These are phyloP conservation scores for Cyclostephanos tholiformis DNA, from an alignment of 108 stramenopile species.

Conservation along the genomic window DNA sequence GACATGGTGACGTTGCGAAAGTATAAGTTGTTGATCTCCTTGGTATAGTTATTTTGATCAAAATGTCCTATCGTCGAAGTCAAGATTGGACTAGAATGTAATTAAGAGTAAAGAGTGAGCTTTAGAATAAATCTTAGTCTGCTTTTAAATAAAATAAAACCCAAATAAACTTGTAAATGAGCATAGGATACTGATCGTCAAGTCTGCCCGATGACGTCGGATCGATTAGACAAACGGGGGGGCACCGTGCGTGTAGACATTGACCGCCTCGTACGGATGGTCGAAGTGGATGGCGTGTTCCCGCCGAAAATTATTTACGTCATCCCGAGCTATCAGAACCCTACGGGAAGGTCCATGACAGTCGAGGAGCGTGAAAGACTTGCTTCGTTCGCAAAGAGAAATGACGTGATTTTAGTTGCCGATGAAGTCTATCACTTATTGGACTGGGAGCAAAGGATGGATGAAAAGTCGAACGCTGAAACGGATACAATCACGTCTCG, in stretches of 20 bases:
- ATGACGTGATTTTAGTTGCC: slow-evolving; percentile 59
- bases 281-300: slow-evolving; percentile 39
- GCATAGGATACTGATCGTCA: too few species aligned
- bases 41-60: too few species aligned
- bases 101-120: too few species aligned
- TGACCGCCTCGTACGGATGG: slow-evolving; percentile 31
- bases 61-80: too few species aligned
- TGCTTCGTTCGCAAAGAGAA: slow-evolving; percentile 48
- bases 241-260: slow-evolving; percentile 50
- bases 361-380: slow-evolving; percentile 50
- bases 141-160: too few species aligned
- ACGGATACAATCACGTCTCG: too few species aligned
- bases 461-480: too few species aligned
- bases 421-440: slow-evolving; percentile 82
- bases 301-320: slow-evolving; percentile 66
- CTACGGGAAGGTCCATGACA: slow-evolving; percentile 59
- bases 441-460: slow-evolving; percentile 49
- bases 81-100: too few species aligned
- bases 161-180: too few species aligned
- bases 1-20: too few species aligned
- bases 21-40: too few species aligned
- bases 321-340: slow-evolving; percentile 77
- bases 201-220: slow-evolving; percentile 44
- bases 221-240: slow-evolving; percentile 3
- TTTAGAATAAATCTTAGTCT: too few species aligned